Percentiles rank a stretch among this genome's conserved stretches.
phyloP scores from a whole-genome alignment of 306 rosid genomes.

The Oemleria cerasiformis region DNA sequence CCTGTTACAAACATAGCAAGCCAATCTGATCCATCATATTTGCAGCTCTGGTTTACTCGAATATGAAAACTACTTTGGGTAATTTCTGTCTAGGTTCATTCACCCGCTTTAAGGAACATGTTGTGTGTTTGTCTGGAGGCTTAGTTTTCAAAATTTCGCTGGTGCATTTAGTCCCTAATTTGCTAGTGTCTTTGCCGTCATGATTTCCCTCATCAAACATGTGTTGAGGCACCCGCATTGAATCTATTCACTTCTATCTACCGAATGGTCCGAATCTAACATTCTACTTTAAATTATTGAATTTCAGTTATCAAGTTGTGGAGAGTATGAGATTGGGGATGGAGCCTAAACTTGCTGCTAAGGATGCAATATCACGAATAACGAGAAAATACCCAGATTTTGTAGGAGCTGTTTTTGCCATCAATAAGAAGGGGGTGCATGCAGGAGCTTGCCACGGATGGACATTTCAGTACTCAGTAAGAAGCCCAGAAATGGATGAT shows the following conservation, averaged over 20 bases:
- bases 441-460: slow-evolving; percentile 95
- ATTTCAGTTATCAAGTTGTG: slow-evolving; percentile 85
- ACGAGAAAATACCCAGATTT: slow-evolving; percentile 69
- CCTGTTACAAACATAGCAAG: not conserved
- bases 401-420: slow-evolving; percentile 80
- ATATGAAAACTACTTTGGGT: not conserved
- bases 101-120: not conserved
- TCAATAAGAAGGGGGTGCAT: slow-evolving; percentile 68
- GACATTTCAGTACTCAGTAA: slow-evolving; percentile 84
- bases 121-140: not conserved
- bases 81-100: not conserved
- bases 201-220: not conserved
- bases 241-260: not conserved
- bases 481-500: slow-evolving; percentile 65
- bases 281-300: slow-evolving; percentile 23
- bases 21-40: not conserved
- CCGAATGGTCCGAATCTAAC: slow-evolving; percentile 13
- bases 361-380: slow-evolving; percentile 74
- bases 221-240: not conserved
- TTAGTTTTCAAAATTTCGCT: not conserved
- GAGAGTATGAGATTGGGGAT: slow-evolving; percentile 94
- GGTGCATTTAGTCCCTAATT: not conserved
- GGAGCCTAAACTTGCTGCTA: slow-evolving; percentile 77
- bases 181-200: not conserved
- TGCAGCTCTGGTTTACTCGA: not conserved